Conservation (phyloP, 257 asterid species). For the Gentiana straminea region DNA sequence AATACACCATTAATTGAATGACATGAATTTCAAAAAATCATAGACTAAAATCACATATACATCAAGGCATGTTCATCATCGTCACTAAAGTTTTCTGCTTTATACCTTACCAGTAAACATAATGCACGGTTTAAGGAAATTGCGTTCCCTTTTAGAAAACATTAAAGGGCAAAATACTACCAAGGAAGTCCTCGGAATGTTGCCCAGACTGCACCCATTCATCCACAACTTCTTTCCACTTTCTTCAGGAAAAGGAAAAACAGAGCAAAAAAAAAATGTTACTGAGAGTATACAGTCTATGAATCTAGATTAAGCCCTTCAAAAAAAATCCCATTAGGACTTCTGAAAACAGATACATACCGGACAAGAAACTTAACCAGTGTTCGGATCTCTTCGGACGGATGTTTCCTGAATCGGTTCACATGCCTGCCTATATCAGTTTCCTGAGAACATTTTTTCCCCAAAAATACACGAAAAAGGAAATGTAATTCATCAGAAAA, state of each 20-base stretch:
- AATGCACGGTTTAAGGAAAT: background rate
- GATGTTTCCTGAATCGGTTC: conserved; percentile 77
- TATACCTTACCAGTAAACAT: background rate
- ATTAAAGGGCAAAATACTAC: conserved; percentile 26
- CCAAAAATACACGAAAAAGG: conserved; percentile 1
- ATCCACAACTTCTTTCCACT: conserved; percentile 92
- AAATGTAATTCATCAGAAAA: background rate
- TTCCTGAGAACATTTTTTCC: conserved; percentile 28
- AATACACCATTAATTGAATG: too few relatives aligned
- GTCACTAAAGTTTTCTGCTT: background rate
- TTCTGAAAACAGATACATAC: conserved; percentile 19
- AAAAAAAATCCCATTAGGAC: too few relatives aligned
- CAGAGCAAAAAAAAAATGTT: background rate
- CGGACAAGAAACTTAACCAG: conserved; percentile 91
- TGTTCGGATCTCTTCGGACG: conserved; percentile 60
- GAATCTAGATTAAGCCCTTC: background rate
- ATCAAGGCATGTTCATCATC: too few relatives aligned
- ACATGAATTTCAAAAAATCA: too few relatives aligned
- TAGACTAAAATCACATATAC: too few relatives aligned
- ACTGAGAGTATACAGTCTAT: conserved; percentile 1
- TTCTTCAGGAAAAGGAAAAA: conserved; percentile 25
- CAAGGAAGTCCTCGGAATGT: conserved; percentile 41
- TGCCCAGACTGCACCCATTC: conserved; percentile 76
- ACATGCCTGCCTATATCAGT: conserved; percentile 90
- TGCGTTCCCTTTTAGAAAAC: too few relatives aligned